Base-by-base conservation (phyloP, 2,329 filamentous ascomycete genomes). In the Dactylellina haptotyla region DNA sequence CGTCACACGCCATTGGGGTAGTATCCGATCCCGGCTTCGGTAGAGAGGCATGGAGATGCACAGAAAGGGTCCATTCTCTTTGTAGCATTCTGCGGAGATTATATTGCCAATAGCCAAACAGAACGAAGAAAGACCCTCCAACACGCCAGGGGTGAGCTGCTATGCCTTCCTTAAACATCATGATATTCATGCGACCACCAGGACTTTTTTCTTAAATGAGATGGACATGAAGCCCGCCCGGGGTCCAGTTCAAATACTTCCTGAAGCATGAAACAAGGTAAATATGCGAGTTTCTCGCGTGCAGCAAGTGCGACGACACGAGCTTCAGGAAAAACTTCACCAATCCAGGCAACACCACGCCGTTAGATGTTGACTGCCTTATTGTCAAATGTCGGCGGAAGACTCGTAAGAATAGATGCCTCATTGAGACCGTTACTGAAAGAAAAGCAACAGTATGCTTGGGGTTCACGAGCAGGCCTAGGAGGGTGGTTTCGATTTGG, bases 151-250 rank as follows among this genome's bases (percentile, higher is more conserved):
- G 37, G 34, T 16, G 14, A 26, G 18, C 34, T 20, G 53, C 28
- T 32, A 57, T 30, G 45, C 58, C 51, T 64, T 58, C 59, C 67
- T 28, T 41, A 53, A 58, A 72, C 46, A 48, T 59, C 45, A n/a
- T 12, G 30, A n/a, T 58, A 12, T 59, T 58, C 54, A 64, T 53
- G 53, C 62, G 50, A 57, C n/a, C 12, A 45, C 12, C 63, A 37
- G n/a, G 20, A 26, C 30, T n/a, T 50, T 32, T 32, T 46, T 39
- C 45, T 48, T 30, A 37, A 56, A 45, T 25, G 37, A 46, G 58
- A 45, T 64, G 46, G 14, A 64, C 25, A 59, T 53, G 43, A 58
- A 59, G 26, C 37, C 66, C 58, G 67, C 28, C 53, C 59, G 59
- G 59, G 43, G 58, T 64, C 26, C 37, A 64, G 39, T 45, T 64